A percentile compares a stretch with the other conserved stretches of the same genome.
Evolutionary conservation across 805 yeast species (phyloP).

Genomic region (Saturnispora ahearnii): DNA sequence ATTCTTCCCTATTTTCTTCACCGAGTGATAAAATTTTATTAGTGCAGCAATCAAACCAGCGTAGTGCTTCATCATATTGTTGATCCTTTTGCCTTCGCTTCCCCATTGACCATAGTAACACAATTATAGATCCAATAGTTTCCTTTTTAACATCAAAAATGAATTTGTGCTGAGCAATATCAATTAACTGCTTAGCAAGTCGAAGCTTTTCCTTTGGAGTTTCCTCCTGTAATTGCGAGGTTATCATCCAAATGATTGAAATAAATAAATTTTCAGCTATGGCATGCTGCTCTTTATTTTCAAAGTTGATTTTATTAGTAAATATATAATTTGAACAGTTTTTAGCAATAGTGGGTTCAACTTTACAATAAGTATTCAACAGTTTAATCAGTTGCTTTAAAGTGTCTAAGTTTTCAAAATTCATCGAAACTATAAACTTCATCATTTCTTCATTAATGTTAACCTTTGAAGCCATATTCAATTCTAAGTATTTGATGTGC

Average conservation of each 20-base stretch:
- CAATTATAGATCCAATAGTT: constrained; percentile 26
- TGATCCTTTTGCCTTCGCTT: constrained; percentile 22
- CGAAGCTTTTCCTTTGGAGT: constrained; percentile 9
- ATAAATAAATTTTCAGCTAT: constrained; percentile 11
- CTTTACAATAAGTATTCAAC: constrained; percentile 14
- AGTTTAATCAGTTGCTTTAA: constrained; percentile 7
- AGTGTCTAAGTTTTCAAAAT: constrained; percentile 15
- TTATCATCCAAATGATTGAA: constrained; percentile 18
- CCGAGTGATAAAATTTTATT: constrained; percentile 10
- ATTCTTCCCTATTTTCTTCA: constrained; percentile 22
- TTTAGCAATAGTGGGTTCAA: constrained; percentile 22
- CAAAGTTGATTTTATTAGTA: constrained; percentile 22
- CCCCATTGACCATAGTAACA: constrained; percentile 34
- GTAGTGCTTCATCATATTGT: constrained; percentile 9
- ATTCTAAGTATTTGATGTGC: constrained; percentile 19
- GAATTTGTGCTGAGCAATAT: constrained; percentile 24
- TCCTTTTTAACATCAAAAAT: constrained; percentile 20
- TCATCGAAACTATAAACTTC: constrained; percentile 29
- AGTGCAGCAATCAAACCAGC: constrained; percentile 16
- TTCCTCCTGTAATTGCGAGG: constrained; percentile 15
- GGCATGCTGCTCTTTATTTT: not conserved
- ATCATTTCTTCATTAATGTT: constrained; percentile 26
- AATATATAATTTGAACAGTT: constrained; percentile 30
- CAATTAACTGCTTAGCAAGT: constrained; percentile 19
- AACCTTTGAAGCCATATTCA: constrained; percentile 8